phyloP scores from a whole-genome alignment of 371 early-diverging fungal genomes.

The Apophysomyces trapeziformis region DNA sequence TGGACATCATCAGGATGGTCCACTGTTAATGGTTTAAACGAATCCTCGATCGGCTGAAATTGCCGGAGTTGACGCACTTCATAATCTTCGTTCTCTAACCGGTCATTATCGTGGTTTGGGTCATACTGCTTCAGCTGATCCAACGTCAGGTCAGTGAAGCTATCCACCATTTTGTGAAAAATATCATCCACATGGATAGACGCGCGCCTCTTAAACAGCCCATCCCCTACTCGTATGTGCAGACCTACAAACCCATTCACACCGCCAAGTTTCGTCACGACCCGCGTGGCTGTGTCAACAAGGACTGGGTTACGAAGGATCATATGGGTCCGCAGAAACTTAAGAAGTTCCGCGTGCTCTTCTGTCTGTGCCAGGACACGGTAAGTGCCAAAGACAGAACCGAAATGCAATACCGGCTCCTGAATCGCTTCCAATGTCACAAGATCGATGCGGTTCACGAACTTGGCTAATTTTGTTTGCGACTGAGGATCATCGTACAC shows the following conservation, averaged over 20 bases:
- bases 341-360: slow-evolving; percentile 40
- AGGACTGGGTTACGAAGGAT: slow-evolving; percentile 55
- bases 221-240: slow-evolving; percentile 62
- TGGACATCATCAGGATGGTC: slow-evolving; percentile 37
- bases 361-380: slow-evolving; percentile 53
- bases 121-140: slow-evolving; percentile 36
- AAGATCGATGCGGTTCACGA: slow-evolving; percentile 46
- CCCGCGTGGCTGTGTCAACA: slow-evolving; percentile 36
- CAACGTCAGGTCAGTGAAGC: slow-evolving; percentile 42
- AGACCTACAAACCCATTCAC: slow-evolving; percentile 49
- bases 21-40: slow-evolving; percentile 32
- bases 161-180: slow-evolving; percentile 43
- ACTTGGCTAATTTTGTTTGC: slow-evolving; percentile 44
- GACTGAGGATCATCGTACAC: slow-evolving; percentile 58
- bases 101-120: slow-evolving; percentile 38
- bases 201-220: slow-evolving; percentile 48
- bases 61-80: slow-evolving; percentile 43
- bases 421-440: slow-evolving; percentile 45
- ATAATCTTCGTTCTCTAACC: slow-evolving; percentile 45
- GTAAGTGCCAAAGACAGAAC: slow-evolving; percentile 60
- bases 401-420: slow-evolving; percentile 54
- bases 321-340: slow-evolving; percentile 50
- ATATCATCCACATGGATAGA: slow-evolving; percentile 52
- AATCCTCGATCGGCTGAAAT: slow-evolving; percentile 16
- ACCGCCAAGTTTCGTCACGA: slow-evolving; percentile 53